Evolutionary conservation across 768 basidiomycete species (phyloP).

Genomic region (Trametes cingulata): DNA sequence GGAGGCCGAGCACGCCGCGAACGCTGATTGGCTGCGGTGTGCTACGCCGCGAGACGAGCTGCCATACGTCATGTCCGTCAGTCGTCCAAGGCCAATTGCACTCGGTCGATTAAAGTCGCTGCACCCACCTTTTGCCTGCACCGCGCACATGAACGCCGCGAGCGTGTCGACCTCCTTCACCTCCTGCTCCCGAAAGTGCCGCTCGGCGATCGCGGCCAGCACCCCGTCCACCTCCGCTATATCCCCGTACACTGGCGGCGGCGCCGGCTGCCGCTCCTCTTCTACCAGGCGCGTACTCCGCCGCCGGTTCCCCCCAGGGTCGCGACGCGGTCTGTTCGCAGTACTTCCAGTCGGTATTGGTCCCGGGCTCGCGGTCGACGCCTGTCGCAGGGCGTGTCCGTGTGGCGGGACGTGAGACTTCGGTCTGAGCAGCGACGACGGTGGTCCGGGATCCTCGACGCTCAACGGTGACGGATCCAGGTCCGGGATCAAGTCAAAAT

Average conservation of each 20-base stretch:
- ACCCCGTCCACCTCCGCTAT: constrained; percentile 64
- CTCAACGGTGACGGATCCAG: constrained; percentile 72
- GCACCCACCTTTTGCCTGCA: constrained; percentile 49
- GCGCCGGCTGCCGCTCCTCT: constrained; percentile 45
- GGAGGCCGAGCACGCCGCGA: constrained; percentile 8
- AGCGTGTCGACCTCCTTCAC: constrained; percentile 82
- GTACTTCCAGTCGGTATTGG: constrained; percentile 43
- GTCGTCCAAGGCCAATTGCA: neutral
- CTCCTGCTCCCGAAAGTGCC: constrained; percentile 67
- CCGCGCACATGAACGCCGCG: constrained; percentile 75
- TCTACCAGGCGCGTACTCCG: constrained; percentile 75
- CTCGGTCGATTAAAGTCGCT: neutral
- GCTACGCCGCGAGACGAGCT: constrained; percentile 9
- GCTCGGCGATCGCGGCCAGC: constrained; percentile 68
- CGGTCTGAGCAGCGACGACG: constrained; percentile 56
- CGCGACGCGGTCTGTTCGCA: constrained; percentile 73
- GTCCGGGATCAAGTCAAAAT: constrained; percentile 69
- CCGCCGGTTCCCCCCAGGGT: constrained; percentile 61
- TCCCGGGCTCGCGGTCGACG: constrained; percentile 28
- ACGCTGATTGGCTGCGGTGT: constrained; percentile 15
- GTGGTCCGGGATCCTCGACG: constrained; percentile 69
- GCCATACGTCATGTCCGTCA: constrained; percentile 14
- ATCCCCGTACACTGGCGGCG: constrained; percentile 69
- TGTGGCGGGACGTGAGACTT: constrained; percentile 37
- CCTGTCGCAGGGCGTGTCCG: constrained; percentile 51